Evolutionary conservation across 2,329 filamentous ascomycete species (phyloP), one percentile per base, ranked within the genome.

Genomic region (Exserohilum rostratum): DNA sequence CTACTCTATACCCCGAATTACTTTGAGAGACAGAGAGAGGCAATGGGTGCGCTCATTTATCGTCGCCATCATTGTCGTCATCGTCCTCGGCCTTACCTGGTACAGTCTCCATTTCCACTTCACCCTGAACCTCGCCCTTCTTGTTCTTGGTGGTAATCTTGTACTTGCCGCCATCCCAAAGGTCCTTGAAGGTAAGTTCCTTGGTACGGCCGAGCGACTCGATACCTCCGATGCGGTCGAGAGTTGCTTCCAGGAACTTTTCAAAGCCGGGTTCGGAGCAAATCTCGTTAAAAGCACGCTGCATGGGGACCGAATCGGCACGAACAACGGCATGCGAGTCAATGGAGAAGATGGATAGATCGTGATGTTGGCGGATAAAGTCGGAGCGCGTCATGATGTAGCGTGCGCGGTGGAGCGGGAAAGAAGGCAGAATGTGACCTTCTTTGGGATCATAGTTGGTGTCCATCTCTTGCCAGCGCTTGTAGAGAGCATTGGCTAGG

Each of bases 381-480:
- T 99, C 95, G 55, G 91, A 89, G 48, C 95, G 85, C 12, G 95
- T 98, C 93, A 97, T 97, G 72, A 97, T 89, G 76, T 97, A 84
- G 59, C 74, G 70, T 10, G 74, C 73, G 43, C 70, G 63, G 53
- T 76, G 73, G 3, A 76, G 70, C 1, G 73, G 72, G 30, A 91
- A 89, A 35, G 90, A 85, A 0, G 95, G 92, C 3, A 98, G 83
- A 27, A 91, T 81, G 69, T 96, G 90, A 30, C 90, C 90, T 9
- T 73, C 76, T 12, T 87, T 79, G 0, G 82, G 77, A 72, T 92
- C 83, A 70, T 91, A 93, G 6, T 77, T 87, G 47, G 71, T 72
- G 13, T 80, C 79, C 74, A 80, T 80, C n/a, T 85, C 81, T 78
- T 86, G 79, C 70, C 93, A 90, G 64, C 85, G 85, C 56, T 96